Evolutionary conservation across 192 early-diverging fungal genomes (phyloP), one percentile per base, ranked within the genome.

Genomic region (Backusella psychrophila): DNA sequence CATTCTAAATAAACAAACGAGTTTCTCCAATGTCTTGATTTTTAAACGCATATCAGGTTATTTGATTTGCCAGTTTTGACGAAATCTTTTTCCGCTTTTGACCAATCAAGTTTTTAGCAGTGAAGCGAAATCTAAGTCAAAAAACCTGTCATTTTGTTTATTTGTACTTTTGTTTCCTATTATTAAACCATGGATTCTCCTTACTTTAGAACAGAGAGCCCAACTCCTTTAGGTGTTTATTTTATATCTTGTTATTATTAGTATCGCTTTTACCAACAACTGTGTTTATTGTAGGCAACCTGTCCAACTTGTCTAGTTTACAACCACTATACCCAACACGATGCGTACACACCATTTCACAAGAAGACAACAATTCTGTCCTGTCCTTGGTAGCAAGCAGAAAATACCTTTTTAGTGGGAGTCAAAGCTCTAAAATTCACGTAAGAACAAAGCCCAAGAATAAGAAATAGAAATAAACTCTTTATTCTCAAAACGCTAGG

Each of bases 361-460:
- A 87, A 72, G 83, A 88, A 9, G 84, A 85, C 38, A 77, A 89
- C 36, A 78, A 73, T 21, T 87, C 92, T 1, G 87, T 91, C 5
- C 84, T 94, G 9, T 87, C 92, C 19, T 74, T 94, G 31, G 91
- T 90, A 17, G 86, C 87, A 14, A 91, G 81, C 34, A 74, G 81
- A 44, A 74, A 81, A 11, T 82, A 89, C 59, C 80, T 94, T 11
- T 92, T 92, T 74, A 90, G 90, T 80, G 92, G 92, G 6, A 87
- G 89, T 29, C 91, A 94, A 77, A 87, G 84, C 35, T 85, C 81
- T 63, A 74, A 86, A 74, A 92, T 93, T 68, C 86, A 88, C 79
- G 92, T 90, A 75, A 76, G 86, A 9, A n/a, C 46, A 49, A 49
- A 49, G 19, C 6, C 46, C 6, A 49, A 49, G 6, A 4, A 49